Conservation (phyloP, 805 yeast species). For the Wickerhamiella sergipiensis region DNA sequence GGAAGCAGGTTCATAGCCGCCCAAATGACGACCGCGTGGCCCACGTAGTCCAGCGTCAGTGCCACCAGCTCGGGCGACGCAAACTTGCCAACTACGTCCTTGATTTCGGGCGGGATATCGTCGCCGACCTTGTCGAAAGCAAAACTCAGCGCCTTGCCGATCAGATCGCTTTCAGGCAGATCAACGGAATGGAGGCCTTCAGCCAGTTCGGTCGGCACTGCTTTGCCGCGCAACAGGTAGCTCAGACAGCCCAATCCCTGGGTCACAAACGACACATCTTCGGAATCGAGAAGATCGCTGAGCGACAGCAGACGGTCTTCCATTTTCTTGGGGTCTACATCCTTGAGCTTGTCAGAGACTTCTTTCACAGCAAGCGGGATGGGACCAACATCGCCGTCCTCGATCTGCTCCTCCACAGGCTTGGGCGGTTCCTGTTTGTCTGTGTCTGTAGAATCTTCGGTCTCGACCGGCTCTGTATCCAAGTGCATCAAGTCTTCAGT, state of each 20-base stretch:
- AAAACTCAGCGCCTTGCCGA: conserved; percentile 10
- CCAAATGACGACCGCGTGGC: conserved; percentile 8
- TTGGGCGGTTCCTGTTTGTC: background rate
- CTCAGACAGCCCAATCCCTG: conserved; percentile 12
- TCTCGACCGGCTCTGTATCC: background rate
- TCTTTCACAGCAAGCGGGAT: conserved; percentile 4
- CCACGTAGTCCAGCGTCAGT: conserved; percentile 11
- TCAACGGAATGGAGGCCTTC: conserved; percentile 9
- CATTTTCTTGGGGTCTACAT: conserved; percentile 1
- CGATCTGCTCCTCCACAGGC: background rate
- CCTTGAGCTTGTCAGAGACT: conserved; percentile 1
- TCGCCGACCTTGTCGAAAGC: conserved; percentile 8
- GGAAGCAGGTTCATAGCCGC: conserved; percentile 14
- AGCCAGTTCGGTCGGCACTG: conserved; percentile 9
- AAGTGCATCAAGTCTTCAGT: background rate
- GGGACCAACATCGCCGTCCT: background rate
- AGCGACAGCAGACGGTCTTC: conserved; percentile 11
- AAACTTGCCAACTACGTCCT: conserved; percentile 6
- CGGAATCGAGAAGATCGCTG: conserved; percentile 12
- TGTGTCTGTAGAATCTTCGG: background rate
- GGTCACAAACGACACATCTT: conserved; percentile 8
- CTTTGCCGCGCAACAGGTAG: conserved; percentile 10
- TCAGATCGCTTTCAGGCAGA: conserved; percentile 14
- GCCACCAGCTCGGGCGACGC: conserved; percentile 11
- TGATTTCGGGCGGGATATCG: conserved; percentile 6